Conservation (phyloP, 495 filamentous ascomycete genomes). For the Aspergillus bridgeri region DNA sequence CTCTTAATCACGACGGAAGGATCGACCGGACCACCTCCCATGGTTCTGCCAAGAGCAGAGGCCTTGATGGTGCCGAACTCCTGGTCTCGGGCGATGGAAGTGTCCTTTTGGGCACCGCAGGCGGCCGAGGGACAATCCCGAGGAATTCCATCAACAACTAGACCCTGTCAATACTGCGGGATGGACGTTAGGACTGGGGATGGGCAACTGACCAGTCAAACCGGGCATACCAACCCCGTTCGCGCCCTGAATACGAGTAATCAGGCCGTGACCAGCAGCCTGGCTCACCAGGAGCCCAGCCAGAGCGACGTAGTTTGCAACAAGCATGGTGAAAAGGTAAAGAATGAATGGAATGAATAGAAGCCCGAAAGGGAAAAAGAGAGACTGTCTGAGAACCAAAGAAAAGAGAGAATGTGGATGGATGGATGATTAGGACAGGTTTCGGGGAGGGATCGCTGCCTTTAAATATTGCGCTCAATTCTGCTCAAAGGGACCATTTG, state of each 20-base stretch:
- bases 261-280: conserved; percentile 44
- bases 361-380: too few species aligned
- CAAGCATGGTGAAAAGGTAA: background rate
- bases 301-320: background rate
- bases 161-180: background rate
- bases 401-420: background rate
- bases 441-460: background rate
- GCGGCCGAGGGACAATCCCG: conserved; percentile 50
- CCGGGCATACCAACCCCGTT: conserved; percentile 55
- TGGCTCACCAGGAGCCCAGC: conserved; percentile 19
- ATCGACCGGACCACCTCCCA: conserved; percentile 53
- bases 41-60: conserved; percentile 54
- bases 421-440: background rate
- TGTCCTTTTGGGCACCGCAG: conserved; percentile 44
- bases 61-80: conserved; percentile 37
- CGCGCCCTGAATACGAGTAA: conserved; percentile 48
- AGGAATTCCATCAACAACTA: conserved; percentile 56
- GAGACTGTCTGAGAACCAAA: too few species aligned
- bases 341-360: too few species aligned
- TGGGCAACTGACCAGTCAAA: conserved; percentile 31
- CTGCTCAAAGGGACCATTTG: background rate
- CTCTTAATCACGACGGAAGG: conserved; percentile 10
- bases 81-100: conserved; percentile 50
- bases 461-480: background rate
- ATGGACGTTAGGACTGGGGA: background rate